A percentile compares a stretch with the other conserved stretches of the same genome.
These are phyloP conservation scores for Theileria orientalis DNA, from an alignment of 169 alveolate species.

Conservation along the genomic window DNA sequence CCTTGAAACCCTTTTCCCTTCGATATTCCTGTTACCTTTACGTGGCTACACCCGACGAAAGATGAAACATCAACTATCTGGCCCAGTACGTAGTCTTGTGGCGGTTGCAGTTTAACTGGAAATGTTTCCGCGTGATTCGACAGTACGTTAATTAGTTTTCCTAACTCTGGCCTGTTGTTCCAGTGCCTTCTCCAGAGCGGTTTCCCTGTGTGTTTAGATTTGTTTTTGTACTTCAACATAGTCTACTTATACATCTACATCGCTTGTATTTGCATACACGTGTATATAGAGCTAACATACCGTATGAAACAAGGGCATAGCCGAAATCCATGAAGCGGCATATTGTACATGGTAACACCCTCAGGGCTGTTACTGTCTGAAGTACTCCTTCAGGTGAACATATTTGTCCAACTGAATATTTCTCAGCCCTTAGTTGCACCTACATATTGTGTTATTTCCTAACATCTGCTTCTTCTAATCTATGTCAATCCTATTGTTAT, in stretches of 20 bases:
- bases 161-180: conserved; percentile 71
- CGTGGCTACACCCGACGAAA: conserved; percentile 81
- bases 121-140: conserved; percentile 67
- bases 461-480: not conserved
- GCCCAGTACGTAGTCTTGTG: conserved; percentile 81
- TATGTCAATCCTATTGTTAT: not conserved
- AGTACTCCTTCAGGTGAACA: conserved; percentile 76
- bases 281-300: conserved; percentile 25
- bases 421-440: conserved; percentile 70
- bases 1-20: conserved; percentile 93
- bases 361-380: conserved; percentile 70
- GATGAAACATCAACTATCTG: conserved; percentile 82
- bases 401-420: conserved; percentile 65
- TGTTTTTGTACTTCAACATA: not conserved
- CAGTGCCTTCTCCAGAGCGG: conserved; percentile 76
- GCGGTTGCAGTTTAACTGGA: conserved; percentile 80
- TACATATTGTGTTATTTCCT: not conserved
- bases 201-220: conserved; percentile 52
- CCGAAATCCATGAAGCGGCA: conserved; percentile 74
- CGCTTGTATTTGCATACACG: not conserved
- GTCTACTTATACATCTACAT: not conserved
- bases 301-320: conserved; percentile 73
- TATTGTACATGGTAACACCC: conserved; percentile 71
- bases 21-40: conserved; percentile 85
- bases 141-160: conserved; percentile 65